A percentile compares a stretch with the other conserved stretches of the same genome.
Conservation (phyloP, 1,284 basidiomycete species). For the Austroboletus novae-zelandiae region DNA sequence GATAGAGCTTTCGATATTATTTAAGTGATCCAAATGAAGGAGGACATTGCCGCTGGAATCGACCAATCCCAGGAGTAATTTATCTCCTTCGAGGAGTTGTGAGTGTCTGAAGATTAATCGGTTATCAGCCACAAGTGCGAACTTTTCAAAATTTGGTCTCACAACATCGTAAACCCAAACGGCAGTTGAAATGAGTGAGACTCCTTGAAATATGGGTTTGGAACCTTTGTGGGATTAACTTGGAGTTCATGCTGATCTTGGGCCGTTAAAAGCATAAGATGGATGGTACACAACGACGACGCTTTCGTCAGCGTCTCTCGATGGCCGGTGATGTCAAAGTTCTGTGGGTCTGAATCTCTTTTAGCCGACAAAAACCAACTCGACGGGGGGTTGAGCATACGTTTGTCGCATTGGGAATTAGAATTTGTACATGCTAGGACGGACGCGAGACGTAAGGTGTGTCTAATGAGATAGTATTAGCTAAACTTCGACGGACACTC, state of each 20-base stretch:
- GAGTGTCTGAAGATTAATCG: constrained; percentile 30
- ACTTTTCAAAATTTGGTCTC: constrained; percentile 29
- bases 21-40: constrained; percentile 40
- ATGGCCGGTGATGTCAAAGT: constrained; percentile 19
- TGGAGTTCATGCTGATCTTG: constrained; percentile 44
- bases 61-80: constrained; percentile 40
- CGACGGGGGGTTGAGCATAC: neutral
- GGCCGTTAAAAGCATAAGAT: constrained; percentile 38
- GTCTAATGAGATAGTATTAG: constrained; percentile 3
- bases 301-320: constrained; percentile 23
- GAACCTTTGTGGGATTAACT: constrained; percentile 36
- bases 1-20: constrained; percentile 34
- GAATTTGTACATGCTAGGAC: neutral
- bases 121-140: constrained; percentile 12
- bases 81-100: constrained; percentile 36
- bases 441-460: constrained; percentile 17
- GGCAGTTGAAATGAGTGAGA: constrained; percentile 36
- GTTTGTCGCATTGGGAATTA: neutral
- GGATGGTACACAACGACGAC: constrained; percentile 33
- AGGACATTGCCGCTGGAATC: constrained; percentile 32
- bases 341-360: constrained; percentile 8
- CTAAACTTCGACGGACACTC: neutral
- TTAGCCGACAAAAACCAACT: neutral
- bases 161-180: constrained; percentile 31
- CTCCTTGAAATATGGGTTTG: constrained; percentile 33